These are phyloP conservation scores for Fusarium sp. DNA, from an alignment of 2,329 filamentous ascomycete species.

Conservation along the genomic window DNA sequence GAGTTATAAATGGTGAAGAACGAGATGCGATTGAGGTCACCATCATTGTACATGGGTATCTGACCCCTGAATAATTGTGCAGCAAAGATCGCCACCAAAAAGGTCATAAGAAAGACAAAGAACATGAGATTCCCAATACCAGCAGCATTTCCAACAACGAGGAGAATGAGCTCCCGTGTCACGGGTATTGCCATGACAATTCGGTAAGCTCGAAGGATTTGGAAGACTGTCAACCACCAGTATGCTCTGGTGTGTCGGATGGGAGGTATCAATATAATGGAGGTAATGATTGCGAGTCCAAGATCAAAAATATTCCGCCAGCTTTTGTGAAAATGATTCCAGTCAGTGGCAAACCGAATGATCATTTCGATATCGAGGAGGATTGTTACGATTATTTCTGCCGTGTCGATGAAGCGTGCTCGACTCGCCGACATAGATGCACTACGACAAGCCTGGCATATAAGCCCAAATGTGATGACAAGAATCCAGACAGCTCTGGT, in stretches of 20 bases:
- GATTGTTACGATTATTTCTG: constrained; percentile 81
- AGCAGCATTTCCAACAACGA: constrained; percentile 89
- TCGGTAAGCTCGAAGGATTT: constrained; percentile 91
- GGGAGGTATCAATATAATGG: constrained; percentile 84
- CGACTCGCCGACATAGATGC: constrained; percentile 75
- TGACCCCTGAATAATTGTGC: constrained; percentile 92
- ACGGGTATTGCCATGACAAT: constrained; percentile 90
- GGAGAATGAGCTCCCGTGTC: constrained; percentile 84
- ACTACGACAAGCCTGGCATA: constrained; percentile 82
- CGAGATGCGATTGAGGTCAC: constrained; percentile 73
- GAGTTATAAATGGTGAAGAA: constrained; percentile 95
- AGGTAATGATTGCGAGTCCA: constrained; percentile 80
- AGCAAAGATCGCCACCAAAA: constrained; percentile 92
- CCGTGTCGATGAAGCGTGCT: constrained; percentile 72
- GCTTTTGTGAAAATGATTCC: constrained; percentile 80
- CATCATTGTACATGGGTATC: constrained; percentile 73
- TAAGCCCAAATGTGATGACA: constrained; percentile 82
- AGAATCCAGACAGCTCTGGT: constrained; percentile 82
- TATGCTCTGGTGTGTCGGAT: constrained; percentile 82
- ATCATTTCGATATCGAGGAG: constrained; percentile 85
- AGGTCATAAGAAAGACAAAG: constrained; percentile 96
- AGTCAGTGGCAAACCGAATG: constrained; percentile 80
- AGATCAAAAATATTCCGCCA: constrained; percentile 85
- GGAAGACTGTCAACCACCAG: constrained; percentile 90
- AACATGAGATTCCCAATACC: constrained; percentile 95